Conservation (phyloP, 495 filamentous ascomycete species). For the Hypoxylon crocopeplum region DNA sequence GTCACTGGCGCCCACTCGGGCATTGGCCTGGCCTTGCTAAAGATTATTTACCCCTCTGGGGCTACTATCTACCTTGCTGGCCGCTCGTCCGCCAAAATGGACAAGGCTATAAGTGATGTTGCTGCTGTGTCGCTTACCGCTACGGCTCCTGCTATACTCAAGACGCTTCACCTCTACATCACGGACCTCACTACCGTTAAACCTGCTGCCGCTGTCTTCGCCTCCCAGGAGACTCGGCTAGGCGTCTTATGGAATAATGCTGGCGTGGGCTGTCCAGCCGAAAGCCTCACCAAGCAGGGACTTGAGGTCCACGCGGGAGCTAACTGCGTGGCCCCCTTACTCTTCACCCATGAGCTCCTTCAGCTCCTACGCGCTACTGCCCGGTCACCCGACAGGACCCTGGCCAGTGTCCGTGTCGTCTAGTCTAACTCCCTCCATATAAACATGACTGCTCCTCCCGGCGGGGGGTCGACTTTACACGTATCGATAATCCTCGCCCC, state of each 20-base stretch:
- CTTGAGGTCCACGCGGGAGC: conserved; percentile 41
- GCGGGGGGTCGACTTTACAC: neutral
- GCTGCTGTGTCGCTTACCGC: neutral
- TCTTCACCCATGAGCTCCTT: conserved; percentile 47
- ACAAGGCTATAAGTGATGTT: too few relatives aligned
- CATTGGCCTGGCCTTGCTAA: conserved; percentile 40
- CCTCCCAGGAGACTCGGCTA: conserved; percentile 47
- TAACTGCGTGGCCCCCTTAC: conserved; percentile 44
- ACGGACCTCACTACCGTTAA: conserved; percentile 59
- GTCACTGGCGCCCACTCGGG: conserved; percentile 46
- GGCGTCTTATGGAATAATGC: conserved; percentile 65
- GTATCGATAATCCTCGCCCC: neutral
- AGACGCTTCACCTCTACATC: too few relatives aligned
- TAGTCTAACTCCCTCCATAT: conserved; percentile 16
- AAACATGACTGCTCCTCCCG: neutral
- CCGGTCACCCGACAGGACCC: neutral
- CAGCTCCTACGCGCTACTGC: conserved; percentile 42
- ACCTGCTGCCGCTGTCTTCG: conserved; percentile 49
- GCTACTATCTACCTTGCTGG: conserved; percentile 42
- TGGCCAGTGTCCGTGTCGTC: conserved; percentile 7
- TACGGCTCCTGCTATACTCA: too few relatives aligned
- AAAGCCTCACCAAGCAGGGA: conserved; percentile 36
- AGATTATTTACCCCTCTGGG: conserved; percentile 43
- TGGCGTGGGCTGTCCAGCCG: conserved; percentile 43
- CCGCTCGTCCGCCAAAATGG: conserved; percentile 4